Evolutionary conservation across 768 basidiomycete species (phyloP).

Genomic region (Clitopilus passeckerianus): DNA sequence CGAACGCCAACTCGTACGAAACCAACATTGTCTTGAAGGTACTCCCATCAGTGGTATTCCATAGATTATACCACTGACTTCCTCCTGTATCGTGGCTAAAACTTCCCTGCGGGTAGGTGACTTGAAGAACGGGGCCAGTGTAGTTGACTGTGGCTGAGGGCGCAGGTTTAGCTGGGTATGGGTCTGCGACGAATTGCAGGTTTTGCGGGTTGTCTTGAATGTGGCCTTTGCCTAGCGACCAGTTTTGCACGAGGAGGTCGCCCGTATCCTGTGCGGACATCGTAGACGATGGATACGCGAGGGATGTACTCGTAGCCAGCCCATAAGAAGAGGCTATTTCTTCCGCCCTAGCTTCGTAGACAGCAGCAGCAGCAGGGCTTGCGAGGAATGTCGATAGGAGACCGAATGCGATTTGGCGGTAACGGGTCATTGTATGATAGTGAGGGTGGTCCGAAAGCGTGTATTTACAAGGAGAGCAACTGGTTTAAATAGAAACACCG

Average conservation of each 20-base stretch:
- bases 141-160: slow-evolving; percentile 21
- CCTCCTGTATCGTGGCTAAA: slow-evolving; percentile 61
- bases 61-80: slow-evolving; percentile 61
- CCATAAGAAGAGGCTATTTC: slow-evolving; percentile 45
- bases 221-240: slow-evolving; percentile 57
- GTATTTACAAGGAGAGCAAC: too few species aligned
- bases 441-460: slow-evolving; percentile 2
- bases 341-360: slow-evolving; percentile 24
- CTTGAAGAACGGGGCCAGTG: slow-evolving; percentile 46
- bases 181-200: slow-evolving; percentile 61
- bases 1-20: slow-evolving; percentile 74
- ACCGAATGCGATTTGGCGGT: slow-evolving; percentile 6
- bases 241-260: slow-evolving; percentile 45
- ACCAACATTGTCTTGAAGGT: slow-evolving; percentile 64
- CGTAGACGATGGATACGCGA: slow-evolving; percentile 65
- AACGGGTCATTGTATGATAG: neutral
- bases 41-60: slow-evolving; percentile 56
- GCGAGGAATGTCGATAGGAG: slow-evolving; percentile 14
- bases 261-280: slow-evolving; percentile 45
- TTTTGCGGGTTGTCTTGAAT: slow-evolving; percentile 55
- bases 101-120: slow-evolving; percentile 59
- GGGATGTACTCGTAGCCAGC: slow-evolving; percentile 53
- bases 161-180: slow-evolving; percentile 49
- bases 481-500: neutral
- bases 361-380: slow-evolving; percentile 16